Conservation (phyloP, 2,329 filamentous ascomycete species). For the Monilinia aucupariae region DNA sequence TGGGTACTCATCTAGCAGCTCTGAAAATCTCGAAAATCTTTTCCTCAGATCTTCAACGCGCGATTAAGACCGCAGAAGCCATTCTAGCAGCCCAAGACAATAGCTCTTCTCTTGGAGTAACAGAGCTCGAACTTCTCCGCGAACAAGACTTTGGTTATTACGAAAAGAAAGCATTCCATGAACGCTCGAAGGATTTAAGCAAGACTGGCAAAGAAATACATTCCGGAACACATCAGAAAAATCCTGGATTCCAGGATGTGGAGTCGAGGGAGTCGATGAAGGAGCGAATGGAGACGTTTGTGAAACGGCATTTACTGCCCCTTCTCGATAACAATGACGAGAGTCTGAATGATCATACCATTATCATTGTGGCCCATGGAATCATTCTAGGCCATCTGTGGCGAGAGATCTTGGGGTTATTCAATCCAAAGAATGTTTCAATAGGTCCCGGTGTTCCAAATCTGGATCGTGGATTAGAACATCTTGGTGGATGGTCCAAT, state of each 20-base stretch:
- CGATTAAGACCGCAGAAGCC: conserved; percentile 63
- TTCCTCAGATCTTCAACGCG: conserved; percentile 71
- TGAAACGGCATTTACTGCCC: conserved; percentile 58
- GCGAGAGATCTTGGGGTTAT: conserved; percentile 53
- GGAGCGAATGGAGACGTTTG: conserved; percentile 57
- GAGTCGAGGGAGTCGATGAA: conserved; percentile 67
- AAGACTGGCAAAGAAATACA: conserved; percentile 37
- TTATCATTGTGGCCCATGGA: conserved; percentile 76
- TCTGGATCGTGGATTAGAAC: conserved; percentile 38
- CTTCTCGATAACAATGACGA: conserved; percentile 36
- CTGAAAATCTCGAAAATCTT: conserved; percentile 66
- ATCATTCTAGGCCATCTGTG: conserved; percentile 70
- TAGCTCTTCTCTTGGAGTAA: conserved; percentile 21
- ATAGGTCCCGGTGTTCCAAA: conserved; percentile 41
- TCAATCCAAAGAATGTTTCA: conserved; percentile 37
- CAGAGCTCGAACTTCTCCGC: conserved; percentile 45
- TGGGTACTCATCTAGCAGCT: conserved; percentile 62
- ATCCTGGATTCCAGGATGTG: conserved; percentile 46
- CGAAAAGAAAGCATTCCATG: conserved; percentile 57
- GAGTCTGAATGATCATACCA: conserved; percentile 36
- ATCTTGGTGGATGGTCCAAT: conserved; percentile 58
- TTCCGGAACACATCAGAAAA: conserved; percentile 37
- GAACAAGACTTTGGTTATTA: conserved; percentile 71
- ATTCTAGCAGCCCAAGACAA: conserved; percentile 59
- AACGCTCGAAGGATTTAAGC: conserved; percentile 36